Base-by-base conservation (phyloP, 306 rosid species). In the Ziziphus jujuba region DNA sequence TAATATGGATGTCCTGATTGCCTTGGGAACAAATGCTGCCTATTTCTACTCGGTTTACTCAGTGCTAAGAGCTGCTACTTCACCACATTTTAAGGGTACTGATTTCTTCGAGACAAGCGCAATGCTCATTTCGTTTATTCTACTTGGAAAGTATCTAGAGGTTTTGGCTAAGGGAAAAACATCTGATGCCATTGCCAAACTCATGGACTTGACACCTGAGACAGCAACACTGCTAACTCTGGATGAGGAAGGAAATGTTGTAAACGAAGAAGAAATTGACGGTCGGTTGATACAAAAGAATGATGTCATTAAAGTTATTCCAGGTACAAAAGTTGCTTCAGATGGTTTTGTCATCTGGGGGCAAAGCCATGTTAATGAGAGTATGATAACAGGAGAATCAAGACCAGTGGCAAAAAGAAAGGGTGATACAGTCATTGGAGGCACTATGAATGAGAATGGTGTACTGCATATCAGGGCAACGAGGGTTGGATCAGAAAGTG, bases 71-170 rank as follows among this genome's bases (percentile, higher is more conserved):
- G 85, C 88, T 60, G 72, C 84, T 11, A 73, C 78, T n/a, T 85
- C 85, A 15, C 48, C 65, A 25, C 50, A 80, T 52, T 87, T 87
- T 48, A 25, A 69, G 66, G 95, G 90, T 7, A 79, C 66, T 3
- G 95, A 88, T 81, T 85, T 85, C 67, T 88, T 88, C 24, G 91
- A 85, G 87, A 88, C 91, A 13, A 88, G 91, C 65, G 64, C 91
- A 28, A 88, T 85, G 91, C 82, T 88, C 0, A 88, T 88, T 53
- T 79, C 91, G 0, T 88, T 88, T 60, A 88, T 88, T 68, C 71
- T 88, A 0, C 70, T 88, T 0, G 91, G 95, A 9, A 88, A 88
- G 80, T 87, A 87, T 68, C 65, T 87, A 49, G 95, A 88, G 77
- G 91, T 85, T 36, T 73, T 88, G 80, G 86, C 95, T 2, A 88